Evolutionary conservation across 768 basidiomycete genomes (phyloP), one percentile per base, ranked within the genome.

Genomic region (Galerina marginata): DNA sequence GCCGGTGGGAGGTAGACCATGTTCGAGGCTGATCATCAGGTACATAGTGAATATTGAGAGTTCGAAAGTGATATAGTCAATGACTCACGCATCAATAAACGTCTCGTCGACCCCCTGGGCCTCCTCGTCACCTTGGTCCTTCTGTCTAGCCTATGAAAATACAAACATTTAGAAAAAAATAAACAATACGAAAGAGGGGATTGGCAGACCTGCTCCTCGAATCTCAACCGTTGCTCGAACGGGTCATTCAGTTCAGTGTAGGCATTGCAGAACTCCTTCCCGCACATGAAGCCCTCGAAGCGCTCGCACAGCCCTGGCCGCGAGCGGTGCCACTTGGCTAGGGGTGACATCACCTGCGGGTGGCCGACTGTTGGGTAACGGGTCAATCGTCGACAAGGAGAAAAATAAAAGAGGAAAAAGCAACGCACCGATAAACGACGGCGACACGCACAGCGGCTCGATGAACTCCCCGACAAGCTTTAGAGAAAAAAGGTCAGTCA

Each of bases 161-260:
- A 49, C 25, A 36, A 46, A 55, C 45, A 57, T 48, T 40, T 11
- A 54, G 23, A 50, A 15, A 47, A 12, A 38, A 33, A 9, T 11
- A 23, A n/a, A 15, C 49, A 45, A 50, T 16, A 15, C 42, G 44
- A 36, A 54, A n/a, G n/a, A n/a, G n/a, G 23, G 52, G 23, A 51
- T 46, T 26, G 6, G 0, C 33, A 37, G 26, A 88, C 86, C 83
- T 95, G 93, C 75, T 99, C 97, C 76, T 96, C 94, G 77, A 99
- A 99, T 64, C 97, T 88, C 69, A 93, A 79, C 38, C 95, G 84
- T 77, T 99, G 97, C 75, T 95, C 93, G 72, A 96, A 96, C 0
- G 95, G 97, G 77, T 99, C 97, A 79, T 99, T 99, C 83, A 99
- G 86, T 82, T 99, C 97, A 43, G 97, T 99, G 74, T 99, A 99